Evolutionary conservation across 352 stramenopile genomes (phyloP), one percentile per base, ranked within the genome.

Genomic region (Globisporangium echinulatum): DNA sequence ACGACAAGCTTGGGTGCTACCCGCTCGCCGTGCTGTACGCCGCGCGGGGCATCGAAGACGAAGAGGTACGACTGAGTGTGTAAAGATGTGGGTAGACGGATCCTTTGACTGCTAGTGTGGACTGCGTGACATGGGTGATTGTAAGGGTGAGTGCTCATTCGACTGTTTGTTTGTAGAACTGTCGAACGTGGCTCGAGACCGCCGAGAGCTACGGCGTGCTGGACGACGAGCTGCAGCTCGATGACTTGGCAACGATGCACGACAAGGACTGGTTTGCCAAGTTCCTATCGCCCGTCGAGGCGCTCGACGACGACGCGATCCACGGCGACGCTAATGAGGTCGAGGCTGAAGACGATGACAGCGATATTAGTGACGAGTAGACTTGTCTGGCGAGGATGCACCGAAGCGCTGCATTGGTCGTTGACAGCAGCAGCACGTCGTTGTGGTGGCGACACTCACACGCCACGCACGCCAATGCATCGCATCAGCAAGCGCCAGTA

Each of bases 1-100:
- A 94, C 63, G 84, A 94, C 69, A 85, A 88, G 62, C 75, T 94
- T 15, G 84, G 84, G 0, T 82, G 80, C 54, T 94, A 94, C 60
- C 75, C 79, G 48, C 69, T 94, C 8, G 80, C 84, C 7, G 79
- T 69, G 59, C 59, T 92, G 51, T 92, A 87, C 58, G 84, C 84
- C 5, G 65, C 66, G 1, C 57, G 74, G 1, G 58, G 61, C 15
- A 88, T 86, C 55, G 58, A 75, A 66, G 71, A 94, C 61, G 77
- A 91, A 62, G 61, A 72, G 66, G 77, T 86, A 39, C 39, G 70
- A 39, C 25, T 33, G 25, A 33, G 25, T 33, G 25, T 33, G 25
- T n/a, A 15, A 17, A 5, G 58, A 6, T 9, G 39, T 11, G n/a
- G 49, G 17, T 42, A 9, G 7, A 15, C 38, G 50, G 56, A 17